Evolutionary conservation across 768 basidiomycete genomes (phyloP), one percentile per base, ranked within the genome.

Genomic region (Termitomyces sp.): DNA sequence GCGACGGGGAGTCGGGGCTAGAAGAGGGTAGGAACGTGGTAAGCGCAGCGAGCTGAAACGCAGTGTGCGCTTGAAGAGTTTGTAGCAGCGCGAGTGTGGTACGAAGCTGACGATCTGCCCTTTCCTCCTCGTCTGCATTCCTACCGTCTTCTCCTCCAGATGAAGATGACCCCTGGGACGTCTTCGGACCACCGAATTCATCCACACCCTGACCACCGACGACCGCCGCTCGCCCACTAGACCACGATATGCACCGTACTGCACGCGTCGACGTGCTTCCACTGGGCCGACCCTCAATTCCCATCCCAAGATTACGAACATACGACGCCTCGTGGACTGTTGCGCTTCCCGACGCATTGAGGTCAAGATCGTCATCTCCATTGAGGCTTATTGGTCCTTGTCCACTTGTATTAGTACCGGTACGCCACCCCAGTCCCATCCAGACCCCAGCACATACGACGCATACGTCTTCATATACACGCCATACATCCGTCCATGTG

Each of bases 381-480:
- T 88, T 87, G 27, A 88, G 71, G 26, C 77, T 74, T 8, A 88
- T 70, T 27, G 44, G 83, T 83, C 82, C 84, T 83, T 79, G 43
- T 75, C 72, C 12, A 18, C n/a, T 47, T 16, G 78, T 67, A 7
- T 77, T 79, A 36, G 76, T 71, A 8, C 71, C 76, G 7, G 79
- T 77, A 1, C 85, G 76, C 84, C 80, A 88, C 14, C 89, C 87
- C 63, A 86, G 79, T 88, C 90, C 87, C 64, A 86, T 80, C 90
- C 89, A 92, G n/a, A 91, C 76, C 3, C 88, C 84, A 0, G 90
- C 91, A 64, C 91, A 92, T 46, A 91, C 76, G 41, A 92, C 74
- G 60, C 92, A 93, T 22, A 88, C 86, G 59, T 93, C 92, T 70
- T 94, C 91, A 63, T 93, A 94, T 13, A 92, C 75, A 26, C 83